Conservation (phyloP, 169 alveolate species). For the Hepatocystis sp. region DNA sequence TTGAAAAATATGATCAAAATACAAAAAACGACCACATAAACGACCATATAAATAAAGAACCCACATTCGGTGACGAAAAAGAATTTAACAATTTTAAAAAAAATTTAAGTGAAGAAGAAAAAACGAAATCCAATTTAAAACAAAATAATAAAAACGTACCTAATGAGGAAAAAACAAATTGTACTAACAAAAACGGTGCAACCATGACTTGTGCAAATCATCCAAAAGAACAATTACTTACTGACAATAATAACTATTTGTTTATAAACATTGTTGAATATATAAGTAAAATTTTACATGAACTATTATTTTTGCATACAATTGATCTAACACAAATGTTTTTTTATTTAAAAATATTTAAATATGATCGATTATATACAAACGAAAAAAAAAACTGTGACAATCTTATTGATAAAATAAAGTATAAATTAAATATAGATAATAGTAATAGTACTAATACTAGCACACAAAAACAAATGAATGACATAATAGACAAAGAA, state of each 20-base stretch:
- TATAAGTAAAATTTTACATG: constrained; percentile 74
- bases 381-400: constrained; percentile 12
- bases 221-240: not conserved
- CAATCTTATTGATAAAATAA: constrained; percentile 12
- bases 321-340: constrained; percentile 65
- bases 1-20: too few species aligned
- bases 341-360: constrained; percentile 36
- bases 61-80: not conserved
- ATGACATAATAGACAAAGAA: too few species aligned
- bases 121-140: not conserved
- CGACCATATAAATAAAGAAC: not conserved
- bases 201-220: not conserved
- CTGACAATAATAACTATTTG: constrained; percentile 10
- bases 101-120: not conserved
- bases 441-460: too few species aligned
- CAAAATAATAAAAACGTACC: too few species aligned
- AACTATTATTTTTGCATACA: constrained; percentile 55
- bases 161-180: too few species aligned
- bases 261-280: constrained; percentile 64
- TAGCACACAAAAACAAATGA: too few species aligned
- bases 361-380: constrained; percentile 63
- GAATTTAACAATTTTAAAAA: too few species aligned
- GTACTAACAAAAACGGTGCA: not conserved
- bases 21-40: not conserved
- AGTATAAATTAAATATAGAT: not conserved